Evolutionary conservation across 306 rosid species (phyloP).

Genomic region (Acacia acuminata): DNA sequence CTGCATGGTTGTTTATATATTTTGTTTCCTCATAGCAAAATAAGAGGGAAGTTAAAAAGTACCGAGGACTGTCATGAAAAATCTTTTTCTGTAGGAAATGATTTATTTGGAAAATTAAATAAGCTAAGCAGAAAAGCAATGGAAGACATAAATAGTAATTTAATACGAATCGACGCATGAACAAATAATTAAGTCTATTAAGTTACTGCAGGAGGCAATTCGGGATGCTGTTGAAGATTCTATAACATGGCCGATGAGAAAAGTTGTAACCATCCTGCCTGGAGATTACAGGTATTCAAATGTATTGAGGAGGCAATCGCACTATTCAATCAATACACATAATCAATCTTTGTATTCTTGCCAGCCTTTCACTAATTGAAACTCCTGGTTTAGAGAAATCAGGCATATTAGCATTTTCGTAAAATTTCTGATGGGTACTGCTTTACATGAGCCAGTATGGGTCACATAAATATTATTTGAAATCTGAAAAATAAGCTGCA

Average conservation of each 20-base stretch:
- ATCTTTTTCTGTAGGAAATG: not conserved
- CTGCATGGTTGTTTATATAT: conserved; percentile 16
- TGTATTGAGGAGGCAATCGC: conserved; percentile 5
- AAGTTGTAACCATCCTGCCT: conserved; percentile 85
- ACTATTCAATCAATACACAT: not conserved
- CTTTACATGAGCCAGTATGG: not conserved
- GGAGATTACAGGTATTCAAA: conserved; percentile 87
- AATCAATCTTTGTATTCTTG: not conserved
- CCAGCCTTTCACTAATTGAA: not conserved
- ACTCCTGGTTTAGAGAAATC: not conserved
- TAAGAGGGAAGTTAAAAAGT: not conserved
- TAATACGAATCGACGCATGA: not conserved
- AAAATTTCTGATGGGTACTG: not conserved
- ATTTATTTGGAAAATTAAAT: not conserved
- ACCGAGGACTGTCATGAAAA: not conserved
- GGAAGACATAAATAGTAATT: not conserved
- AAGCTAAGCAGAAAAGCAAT: not conserved
- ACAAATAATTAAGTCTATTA: conserved; percentile 30
- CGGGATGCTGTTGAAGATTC: conserved; percentile 96
- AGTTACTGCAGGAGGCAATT: conserved; percentile 66
- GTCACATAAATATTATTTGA: not conserved
- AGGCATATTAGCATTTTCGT: not conserved
- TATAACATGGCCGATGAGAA: conserved; percentile 95
- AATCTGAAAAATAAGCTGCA: not conserved
- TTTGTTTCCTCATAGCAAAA: not conserved